Evolutionary conservation across 495 filamentous ascomycete genomes (phyloP).

Genomic region (Hypomontagnella monticulosa): DNA sequence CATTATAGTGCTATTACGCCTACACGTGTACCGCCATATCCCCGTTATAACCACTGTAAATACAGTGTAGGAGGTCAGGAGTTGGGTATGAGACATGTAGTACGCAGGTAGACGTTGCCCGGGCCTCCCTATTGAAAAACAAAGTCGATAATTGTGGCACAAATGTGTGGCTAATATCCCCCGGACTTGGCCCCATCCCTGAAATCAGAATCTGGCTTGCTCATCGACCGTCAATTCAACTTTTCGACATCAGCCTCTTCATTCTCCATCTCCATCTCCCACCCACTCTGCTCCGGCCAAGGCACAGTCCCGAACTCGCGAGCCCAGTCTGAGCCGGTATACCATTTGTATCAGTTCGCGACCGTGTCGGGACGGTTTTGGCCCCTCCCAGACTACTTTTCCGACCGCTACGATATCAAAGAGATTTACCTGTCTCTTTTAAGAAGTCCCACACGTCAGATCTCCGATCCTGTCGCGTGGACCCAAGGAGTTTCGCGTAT

Average conservation of each 20-base stretch:
- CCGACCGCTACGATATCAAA: constrained; percentile 17
- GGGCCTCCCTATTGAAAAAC: background rate
- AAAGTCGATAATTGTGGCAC: constrained; percentile 32
- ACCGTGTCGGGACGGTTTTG: constrained; percentile 32
- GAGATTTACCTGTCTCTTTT: constrained; percentile 31
- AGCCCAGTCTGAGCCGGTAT: constrained; percentile 13
- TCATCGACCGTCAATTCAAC: constrained; percentile 47
- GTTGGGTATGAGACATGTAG: too few species aligned
- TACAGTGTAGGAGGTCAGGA: too few species aligned
- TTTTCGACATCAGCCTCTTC: constrained; percentile 45
- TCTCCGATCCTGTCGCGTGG: constrained; percentile 52
- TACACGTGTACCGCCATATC: too few species aligned
- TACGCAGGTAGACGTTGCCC: too few species aligned
- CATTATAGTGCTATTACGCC: too few species aligned
- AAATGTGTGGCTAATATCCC: constrained; percentile 26
- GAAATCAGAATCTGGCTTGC: constrained; percentile 46
- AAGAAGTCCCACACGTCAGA: constrained; percentile 49
- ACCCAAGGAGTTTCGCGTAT: constrained; percentile 48
- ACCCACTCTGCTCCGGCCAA: constrained; percentile 32
- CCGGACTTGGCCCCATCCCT: constrained; percentile 44
- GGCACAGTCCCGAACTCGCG: constrained; percentile 26
- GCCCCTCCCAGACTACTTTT: constrained; percentile 4
- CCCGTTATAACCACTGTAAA: too few species aligned
- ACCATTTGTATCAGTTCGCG: constrained; percentile 24
- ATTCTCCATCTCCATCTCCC: constrained; percentile 43